Base-by-base conservation (phyloP, 176 grass and related monocot genomes). In the Eleusine coracana region DNA sequence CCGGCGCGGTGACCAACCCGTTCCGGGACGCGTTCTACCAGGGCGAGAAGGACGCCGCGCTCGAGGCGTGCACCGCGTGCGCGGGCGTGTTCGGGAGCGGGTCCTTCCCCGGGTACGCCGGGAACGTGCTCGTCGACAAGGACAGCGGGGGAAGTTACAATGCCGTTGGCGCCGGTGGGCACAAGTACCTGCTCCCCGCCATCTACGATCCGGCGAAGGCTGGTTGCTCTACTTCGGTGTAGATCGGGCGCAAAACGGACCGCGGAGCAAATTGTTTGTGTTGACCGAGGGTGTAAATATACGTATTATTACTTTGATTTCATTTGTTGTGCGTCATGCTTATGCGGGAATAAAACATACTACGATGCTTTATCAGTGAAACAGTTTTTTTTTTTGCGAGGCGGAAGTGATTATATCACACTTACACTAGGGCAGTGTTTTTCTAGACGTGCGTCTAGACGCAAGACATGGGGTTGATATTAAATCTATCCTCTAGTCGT, bases 41-140 rank as follows among this genome's bases (percentile, higher is more conserved):
- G 71, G 88, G 91, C 10, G 36, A 70, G 25, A 70, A 54, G 72
- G 91, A 90, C 9, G 91, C 91, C 3, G 81, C 85, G 11, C 68
- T 94, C 13, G 88, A 94, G 85, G 91, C 85, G 0, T 77, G 74
- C 31, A 85, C 91, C 12, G 91, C 88, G 62, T 93, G 87, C 56
- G 28, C 91, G 5, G 87, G 90, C 7, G 70, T 89, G 41, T 92
- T 77, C 20, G 90, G 81, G 3, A 75, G 73, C 41, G 83, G 83
- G 3, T 76, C 90, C 39, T 92, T 82, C 75, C 86, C 90, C 0
- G 90, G 90, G 5, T 92, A 84, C 76, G 73, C 90, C 20, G 90
- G 90, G 10, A 34, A 92, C 20, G 58, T 92, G 64, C 64, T 71
- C 21, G 73, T 78, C 20, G 87, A 92, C 66, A 12, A 71, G 4